Evolutionary conservation across 192 early-diverging fungal species (phyloP).

Genomic region (Podila clonocystis): DNA sequence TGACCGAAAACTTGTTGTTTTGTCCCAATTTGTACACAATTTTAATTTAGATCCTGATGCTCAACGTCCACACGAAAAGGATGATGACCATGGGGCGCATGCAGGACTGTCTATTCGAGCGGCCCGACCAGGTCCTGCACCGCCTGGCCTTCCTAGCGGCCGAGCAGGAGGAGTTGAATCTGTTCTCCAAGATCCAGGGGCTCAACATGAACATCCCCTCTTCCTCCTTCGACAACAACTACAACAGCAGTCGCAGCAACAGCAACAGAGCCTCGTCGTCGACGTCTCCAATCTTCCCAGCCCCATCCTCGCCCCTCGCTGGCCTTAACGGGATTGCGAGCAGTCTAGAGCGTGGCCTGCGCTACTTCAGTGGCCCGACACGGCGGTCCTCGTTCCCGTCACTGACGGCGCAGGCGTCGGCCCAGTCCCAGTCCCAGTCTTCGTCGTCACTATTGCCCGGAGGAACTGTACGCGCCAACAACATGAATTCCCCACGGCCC

Average conservation of each 20-base stretch:
- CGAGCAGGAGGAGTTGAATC: neutral
- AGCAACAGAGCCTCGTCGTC: neutral
- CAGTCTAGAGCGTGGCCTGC: constrained; percentile 22
- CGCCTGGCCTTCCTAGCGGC: neutral
- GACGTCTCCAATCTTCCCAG: neutral
- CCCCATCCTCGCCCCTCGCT: neutral
- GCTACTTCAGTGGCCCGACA: constrained; percentile 15
- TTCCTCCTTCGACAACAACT: neutral
- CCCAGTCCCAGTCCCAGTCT: neutral
- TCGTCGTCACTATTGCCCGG: neutral
- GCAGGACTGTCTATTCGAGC: constrained; percentile 22
- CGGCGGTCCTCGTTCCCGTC: constrained; percentile 32
- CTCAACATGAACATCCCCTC: neutral
- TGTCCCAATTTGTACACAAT: neutral
- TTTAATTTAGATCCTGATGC: constrained; percentile 17
- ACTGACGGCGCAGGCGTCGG: neutral
- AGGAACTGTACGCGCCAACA: neutral
- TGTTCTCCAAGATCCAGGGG: neutral
- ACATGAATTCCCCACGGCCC: neutral
- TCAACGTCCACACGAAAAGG: constrained; percentile 26
- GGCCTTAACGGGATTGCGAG: constrained; percentile 9
- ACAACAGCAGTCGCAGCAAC: neutral
- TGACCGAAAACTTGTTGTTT: neutral
- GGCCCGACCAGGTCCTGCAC: neutral
- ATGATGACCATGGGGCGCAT: constrained; percentile 9